Evolutionary conservation across 2,329 filamentous ascomycete species (phyloP), one percentile per base, ranked within the genome.

Genomic region (Cladophialophora psammophila): DNA sequence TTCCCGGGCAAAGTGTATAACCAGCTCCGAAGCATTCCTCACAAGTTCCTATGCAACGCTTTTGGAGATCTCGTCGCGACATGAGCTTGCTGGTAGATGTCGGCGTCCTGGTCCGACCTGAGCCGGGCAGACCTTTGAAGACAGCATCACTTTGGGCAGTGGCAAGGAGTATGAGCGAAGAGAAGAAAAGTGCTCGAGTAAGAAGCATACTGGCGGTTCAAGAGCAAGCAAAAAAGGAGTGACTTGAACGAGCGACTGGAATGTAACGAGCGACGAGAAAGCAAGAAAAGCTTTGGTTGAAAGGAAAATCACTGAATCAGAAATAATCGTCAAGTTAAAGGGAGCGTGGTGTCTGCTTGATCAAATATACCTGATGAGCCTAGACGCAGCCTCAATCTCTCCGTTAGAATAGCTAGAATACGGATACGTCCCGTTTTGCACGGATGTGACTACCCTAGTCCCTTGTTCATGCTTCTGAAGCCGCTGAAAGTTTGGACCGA

Each of bases 1-100:
- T 66, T 8, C 48, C 62, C 2, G 69, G 69, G 53, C 69, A 71
- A 20, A 68, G 65, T 4, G 62, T 71, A 45, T 69, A 71, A n/a
- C 69, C 69, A 8, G 32, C 15, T 6, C 69, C 69, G 45, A 71
- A 71, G 45, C 69, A 71, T 60, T 71, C 62, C n/a, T 48, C 65
- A 36, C 69, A 71, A 13, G 52, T 65, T 45, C 69, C 69, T 31
- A 65, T 59, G 55, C 69, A 71, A 15, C 69, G 67, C 60, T 71
- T 69, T 1, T 66, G 55, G 18, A 71, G 60, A 34, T 58, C 56
- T 32, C 67, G 52, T n/a, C 40, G 38, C 34, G 54, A 59, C 57
- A 71, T 66, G 34, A 67, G 64, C 42, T 58, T 63, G 58, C 36
- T 65, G 32, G 55, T 59, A 2, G 58, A 38, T 18, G 52, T 52